Conservation (phyloP, 352 stramenopile species). For the Aphanomyces euteiches region DNA sequence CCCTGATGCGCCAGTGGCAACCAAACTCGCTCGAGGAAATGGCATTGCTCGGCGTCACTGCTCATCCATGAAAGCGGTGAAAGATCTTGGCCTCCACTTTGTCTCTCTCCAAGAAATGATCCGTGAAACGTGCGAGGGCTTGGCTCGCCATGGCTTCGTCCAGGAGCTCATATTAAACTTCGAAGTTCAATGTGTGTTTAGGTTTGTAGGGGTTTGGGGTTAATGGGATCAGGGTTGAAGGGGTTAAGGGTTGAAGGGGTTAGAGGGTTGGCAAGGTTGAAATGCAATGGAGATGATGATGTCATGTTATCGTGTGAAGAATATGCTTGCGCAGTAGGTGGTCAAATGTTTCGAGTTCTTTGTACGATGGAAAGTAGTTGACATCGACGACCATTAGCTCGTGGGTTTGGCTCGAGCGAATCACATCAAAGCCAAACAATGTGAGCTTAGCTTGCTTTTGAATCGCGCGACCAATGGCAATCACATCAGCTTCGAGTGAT, state of each 20-base stretch:
- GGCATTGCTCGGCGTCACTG: not conserved
- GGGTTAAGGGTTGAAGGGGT: too few relatives aligned
- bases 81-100: conserved; percentile 24
- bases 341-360: conserved; percentile 69
- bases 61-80: conserved; percentile 17
- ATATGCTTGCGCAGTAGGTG: conserved; percentile 38
- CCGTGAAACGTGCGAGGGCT: conserved; percentile 11
- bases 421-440: conserved; percentile 84
- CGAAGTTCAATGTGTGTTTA: too few relatives aligned
- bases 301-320: too few relatives aligned
- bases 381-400: conserved; percentile 78
- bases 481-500: conserved; percentile 49
- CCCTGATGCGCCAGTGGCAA: not conserved
- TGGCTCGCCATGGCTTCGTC: conserved; percentile 16
- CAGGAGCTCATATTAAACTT: too few relatives aligned
- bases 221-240: too few relatives aligned
- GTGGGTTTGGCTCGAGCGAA: conserved; percentile 54
- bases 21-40: not conserved
- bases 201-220: too few relatives aligned
- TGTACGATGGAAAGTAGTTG: conserved; percentile 87
- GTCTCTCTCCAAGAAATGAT: conserved; percentile 1
- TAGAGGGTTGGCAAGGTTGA: too few relatives aligned
- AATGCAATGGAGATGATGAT: too few relatives aligned
- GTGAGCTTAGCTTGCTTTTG: conserved; percentile 60
- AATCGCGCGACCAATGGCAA: conserved; percentile 57